Conservation (phyloP, 139 green algal genomes). For the Edaphochlamys debaryana region DNA sequence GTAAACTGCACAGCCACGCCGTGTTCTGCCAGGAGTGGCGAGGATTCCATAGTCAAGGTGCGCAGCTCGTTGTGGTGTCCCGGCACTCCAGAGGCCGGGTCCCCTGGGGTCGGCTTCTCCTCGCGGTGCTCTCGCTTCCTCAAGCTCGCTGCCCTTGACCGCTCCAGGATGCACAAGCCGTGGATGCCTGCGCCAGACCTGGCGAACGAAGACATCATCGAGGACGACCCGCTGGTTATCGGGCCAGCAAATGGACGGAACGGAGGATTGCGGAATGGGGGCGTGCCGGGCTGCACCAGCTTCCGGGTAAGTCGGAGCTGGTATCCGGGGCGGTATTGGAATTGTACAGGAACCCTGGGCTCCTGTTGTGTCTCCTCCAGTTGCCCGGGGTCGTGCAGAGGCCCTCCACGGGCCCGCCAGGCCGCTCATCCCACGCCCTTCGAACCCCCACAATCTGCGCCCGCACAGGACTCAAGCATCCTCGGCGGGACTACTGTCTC, state of each 20-base stretch:
- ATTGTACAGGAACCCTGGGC: too few species aligned
- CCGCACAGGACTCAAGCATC: constrained; percentile 20
- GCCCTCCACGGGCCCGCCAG: too few species aligned
- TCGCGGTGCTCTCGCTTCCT: background rate
- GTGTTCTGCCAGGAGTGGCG: too few species aligned
- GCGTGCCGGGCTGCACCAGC: background rate
- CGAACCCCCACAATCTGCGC: background rate
- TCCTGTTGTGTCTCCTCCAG: too few species aligned
- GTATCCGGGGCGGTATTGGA: background rate
- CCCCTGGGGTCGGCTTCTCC: background rate
- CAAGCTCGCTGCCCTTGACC: background rate
- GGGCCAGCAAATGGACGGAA: background rate
- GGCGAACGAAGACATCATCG: constrained; percentile 5
- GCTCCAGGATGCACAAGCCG: background rate
- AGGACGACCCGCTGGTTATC: constrained; percentile 11
- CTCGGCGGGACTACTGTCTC: background rate
- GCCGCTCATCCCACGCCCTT: background rate
- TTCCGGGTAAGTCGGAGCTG: background rate
- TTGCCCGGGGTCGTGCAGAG: background rate
- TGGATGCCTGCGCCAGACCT: background rate
- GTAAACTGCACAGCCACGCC: too few species aligned
- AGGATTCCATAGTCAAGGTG: too few species aligned
- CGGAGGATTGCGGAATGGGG: background rate
- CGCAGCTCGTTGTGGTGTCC: too few species aligned
- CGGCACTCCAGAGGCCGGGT: background rate